A percentile compares a stretch with the other conserved stretches of the same genome.
These are phyloP conservation scores for Chaetomidium leptoderma DNA, from an alignment of 495 filamentous ascomycete species.

Conservation along the genomic window DNA sequence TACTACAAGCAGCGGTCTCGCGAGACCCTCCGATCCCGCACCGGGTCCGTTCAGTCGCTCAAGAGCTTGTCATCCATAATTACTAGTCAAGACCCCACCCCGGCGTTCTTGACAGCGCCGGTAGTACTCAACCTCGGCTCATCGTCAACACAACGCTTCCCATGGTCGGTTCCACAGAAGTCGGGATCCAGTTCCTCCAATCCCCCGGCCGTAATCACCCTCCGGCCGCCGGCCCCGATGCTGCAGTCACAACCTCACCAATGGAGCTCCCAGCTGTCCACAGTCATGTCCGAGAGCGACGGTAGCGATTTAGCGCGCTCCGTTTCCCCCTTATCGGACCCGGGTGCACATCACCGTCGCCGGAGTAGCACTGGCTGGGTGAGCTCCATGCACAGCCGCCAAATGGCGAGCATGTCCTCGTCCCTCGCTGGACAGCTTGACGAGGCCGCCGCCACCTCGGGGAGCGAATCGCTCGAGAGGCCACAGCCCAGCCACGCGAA, in stretches of 20 bases:
- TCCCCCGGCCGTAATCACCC: slow-evolving; percentile 12
- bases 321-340: slow-evolving; percentile 39
- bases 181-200: slow-evolving; percentile 24
- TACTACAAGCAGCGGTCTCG: slow-evolving; percentile 47
- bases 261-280: slow-evolving; percentile 73
- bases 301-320: slow-evolving; percentile 45
- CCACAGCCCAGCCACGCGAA: slow-evolving; percentile 35
- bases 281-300: slow-evolving; percentile 64
- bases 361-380: slow-evolving; percentile 40
- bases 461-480: slow-evolving; percentile 40
- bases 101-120: slow-evolving; percentile 32
- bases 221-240: slow-evolving; percentile 30
- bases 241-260: slow-evolving; percentile 44
- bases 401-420: slow-evolving; percentile 51
- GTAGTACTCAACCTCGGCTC: slow-evolving; percentile 25
- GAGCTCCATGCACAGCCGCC: slow-evolving; percentile 44
- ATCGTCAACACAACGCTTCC: slow-evolving; percentile 17
- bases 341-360: slow-evolving; percentile 22
- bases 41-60: slow-evolving; percentile 46
- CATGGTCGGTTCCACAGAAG: slow-evolving; percentile 27
- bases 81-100: slow-evolving; percentile 41
- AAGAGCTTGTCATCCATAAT: slow-evolving; percentile 44
- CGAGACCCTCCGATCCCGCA: slow-evolving; percentile 45
- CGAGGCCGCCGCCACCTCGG: slow-evolving; percentile 25
- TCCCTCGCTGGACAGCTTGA: slow-evolving; percentile 41